Conservation (phyloP, 2,329 filamentous ascomycete species). For the Trichoderma sp. region DNA sequence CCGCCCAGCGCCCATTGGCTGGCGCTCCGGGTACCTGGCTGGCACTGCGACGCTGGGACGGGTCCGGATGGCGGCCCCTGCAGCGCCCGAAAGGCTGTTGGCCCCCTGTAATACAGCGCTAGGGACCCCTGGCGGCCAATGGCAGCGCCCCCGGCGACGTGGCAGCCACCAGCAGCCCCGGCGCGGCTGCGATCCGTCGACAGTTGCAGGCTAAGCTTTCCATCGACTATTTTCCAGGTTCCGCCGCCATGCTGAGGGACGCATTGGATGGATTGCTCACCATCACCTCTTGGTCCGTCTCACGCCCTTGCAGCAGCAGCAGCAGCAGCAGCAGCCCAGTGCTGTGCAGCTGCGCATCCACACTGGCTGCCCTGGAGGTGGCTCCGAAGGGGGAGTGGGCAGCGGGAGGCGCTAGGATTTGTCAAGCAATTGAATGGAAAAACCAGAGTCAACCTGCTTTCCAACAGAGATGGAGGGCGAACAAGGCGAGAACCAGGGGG, state of each 20-base stretch:
- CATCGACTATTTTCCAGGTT: too few species aligned
- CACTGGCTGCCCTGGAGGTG: background rate
- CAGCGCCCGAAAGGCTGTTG: constrained; percentile 25
- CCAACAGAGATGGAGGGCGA: background rate
- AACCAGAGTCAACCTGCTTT: background rate
- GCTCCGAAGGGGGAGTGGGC: too few species aligned
- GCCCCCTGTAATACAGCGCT: constrained; percentile 26
- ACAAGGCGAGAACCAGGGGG: background rate
- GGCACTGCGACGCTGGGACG: constrained; percentile 30
- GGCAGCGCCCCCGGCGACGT: constrained; percentile 21
- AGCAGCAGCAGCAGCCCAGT: background rate
- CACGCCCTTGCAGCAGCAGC: background rate
- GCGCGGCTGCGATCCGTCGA: constrained; percentile 24
- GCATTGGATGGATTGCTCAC: background rate
- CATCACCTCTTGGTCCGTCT: background rate
- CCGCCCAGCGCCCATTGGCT: constrained; percentile 36
- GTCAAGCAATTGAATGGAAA: background rate
- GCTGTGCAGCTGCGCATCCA: background rate
- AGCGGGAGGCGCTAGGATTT: background rate
- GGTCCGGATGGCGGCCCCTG: constrained; percentile 26
- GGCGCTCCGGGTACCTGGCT: constrained; percentile 36
- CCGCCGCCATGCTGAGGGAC: background rate
- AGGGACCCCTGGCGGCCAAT: constrained; percentile 21
- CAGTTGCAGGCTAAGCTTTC: background rate
- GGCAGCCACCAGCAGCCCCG: constrained; percentile 20